Evolutionary conservation across 345 rosid species (phyloP).

Genomic region (Ailanthus altissimus): DNA sequence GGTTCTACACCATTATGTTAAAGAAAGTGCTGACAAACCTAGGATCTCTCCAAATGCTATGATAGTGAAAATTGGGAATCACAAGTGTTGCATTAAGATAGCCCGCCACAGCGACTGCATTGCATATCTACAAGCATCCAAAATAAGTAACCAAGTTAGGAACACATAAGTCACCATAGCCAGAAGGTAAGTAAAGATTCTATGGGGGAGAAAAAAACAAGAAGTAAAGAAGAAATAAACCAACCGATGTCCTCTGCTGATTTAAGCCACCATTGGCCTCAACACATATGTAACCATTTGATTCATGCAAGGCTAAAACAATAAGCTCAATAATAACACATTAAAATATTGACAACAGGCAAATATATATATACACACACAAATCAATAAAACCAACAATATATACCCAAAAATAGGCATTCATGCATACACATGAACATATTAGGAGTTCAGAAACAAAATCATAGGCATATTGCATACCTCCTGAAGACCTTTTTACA

Average conservation of each 20-base stretch:
- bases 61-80: constrained; percentile 92
- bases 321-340: constrained; percentile 15
- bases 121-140: constrained; percentile 79
- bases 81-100: constrained; percentile 95
- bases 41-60: constrained; percentile 98
- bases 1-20: neutral
- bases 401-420: neutral
- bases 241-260: constrained; percentile 99
- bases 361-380: neutral
- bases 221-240: constrained; percentile 38
- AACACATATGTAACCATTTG: constrained; percentile 90
- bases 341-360: neutral
- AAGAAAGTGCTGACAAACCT: constrained; percentile 51
- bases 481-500: constrained; percentile 63
- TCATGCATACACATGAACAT: neutral
- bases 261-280: constrained; percentile 99
- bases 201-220: neutral
- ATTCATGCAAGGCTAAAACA: constrained; percentile 77
- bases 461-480: constrained; percentile 39
- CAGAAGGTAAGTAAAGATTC: constrained; percentile 19
- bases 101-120: constrained; percentile 99
- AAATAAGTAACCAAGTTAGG: constrained; percentile 27
- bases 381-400: neutral
- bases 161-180: constrained; percentile 29
- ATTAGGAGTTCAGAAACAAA: neutral